These are phyloP conservation scores for Claviceps paspali DNA, from an alignment of 2,329 filamentous ascomycete species.

Conservation along the genomic window DNA sequence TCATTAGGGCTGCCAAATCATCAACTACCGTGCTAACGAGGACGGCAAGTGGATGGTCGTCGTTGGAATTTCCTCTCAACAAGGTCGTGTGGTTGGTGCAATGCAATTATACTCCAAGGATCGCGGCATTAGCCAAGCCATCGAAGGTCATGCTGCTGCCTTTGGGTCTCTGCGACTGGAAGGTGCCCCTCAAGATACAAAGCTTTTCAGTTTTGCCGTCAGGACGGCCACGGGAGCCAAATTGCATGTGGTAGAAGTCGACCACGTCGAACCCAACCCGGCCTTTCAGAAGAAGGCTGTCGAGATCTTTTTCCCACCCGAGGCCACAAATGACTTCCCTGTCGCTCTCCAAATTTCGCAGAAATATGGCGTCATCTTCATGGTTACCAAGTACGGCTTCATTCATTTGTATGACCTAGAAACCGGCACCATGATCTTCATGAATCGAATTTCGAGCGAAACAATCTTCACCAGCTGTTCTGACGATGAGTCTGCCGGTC, in stretches of 20 bases:
- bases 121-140: constrained; percentile 90
- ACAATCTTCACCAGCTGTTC: constrained; percentile 92
- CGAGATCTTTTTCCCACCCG: constrained; percentile 92
- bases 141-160: constrained; percentile 90
- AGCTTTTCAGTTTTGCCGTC: constrained; percentile 93
- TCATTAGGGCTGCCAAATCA: constrained; percentile 81
- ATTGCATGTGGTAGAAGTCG: constrained; percentile 94
- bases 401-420: constrained; percentile 98
- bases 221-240: constrained; percentile 81
- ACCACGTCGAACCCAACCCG: constrained; percentile 80
- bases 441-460: constrained; percentile 99
- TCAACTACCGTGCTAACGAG: constrained; percentile 94
- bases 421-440: constrained; percentile 89
- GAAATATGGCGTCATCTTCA: constrained; percentile 92
- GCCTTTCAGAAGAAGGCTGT: constrained; percentile 90
- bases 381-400: constrained; percentile 98
- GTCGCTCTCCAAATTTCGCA: constrained; percentile 94
- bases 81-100: constrained; percentile 83
- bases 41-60: constrained; percentile 98
- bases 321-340: constrained; percentile 93
- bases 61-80: constrained; percentile 86
- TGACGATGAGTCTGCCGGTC: constrained; percentile 71
- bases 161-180: constrained; percentile 85
- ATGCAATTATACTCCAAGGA: constrained; percentile 97
- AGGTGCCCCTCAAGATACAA: constrained; percentile 77